These are phyloP conservation scores for Tolypocladium amazonense DNA, from an alignment of 2,329 filamentous ascomycete genomes.

Conservation along the genomic window DNA sequence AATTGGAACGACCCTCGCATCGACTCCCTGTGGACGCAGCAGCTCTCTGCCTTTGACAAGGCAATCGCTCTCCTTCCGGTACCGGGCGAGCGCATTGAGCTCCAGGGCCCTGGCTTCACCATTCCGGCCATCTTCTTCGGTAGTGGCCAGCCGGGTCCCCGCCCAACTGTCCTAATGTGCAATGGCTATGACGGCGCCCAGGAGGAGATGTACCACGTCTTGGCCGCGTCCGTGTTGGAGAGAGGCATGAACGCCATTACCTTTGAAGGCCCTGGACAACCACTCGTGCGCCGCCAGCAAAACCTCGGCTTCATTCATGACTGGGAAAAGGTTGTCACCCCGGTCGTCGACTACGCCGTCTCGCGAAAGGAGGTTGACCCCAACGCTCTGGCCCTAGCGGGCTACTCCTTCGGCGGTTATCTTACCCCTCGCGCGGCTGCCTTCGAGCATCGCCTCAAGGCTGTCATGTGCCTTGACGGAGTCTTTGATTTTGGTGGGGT, in stretches of 20 bases:
- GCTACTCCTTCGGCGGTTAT: slow-evolving; percentile 28
- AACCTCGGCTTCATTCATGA: slow-evolving; percentile 30
- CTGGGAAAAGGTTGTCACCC: slow-evolving; percentile 29
- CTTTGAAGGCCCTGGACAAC: slow-evolving; percentile 34
- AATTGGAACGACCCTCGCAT: slow-evolving; percentile 30
- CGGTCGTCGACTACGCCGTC: slow-evolving; percentile 26
- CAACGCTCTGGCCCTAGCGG: slow-evolving; percentile 21
- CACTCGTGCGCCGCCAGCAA: slow-evolving; percentile 26
- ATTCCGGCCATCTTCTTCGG: slow-evolving; percentile 25
- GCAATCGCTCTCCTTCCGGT: slow-evolving; percentile 23
- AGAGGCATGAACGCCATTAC: slow-evolving; percentile 31
- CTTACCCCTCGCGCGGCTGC: slow-evolving; percentile 28
- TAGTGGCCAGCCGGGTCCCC: slow-evolving; percentile 6
- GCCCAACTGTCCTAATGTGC: slow-evolving; percentile 29
- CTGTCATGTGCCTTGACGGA: slow-evolving; percentile 26
- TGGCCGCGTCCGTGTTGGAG: slow-evolving; percentile 21
- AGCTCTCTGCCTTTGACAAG: slow-evolving; percentile 24
- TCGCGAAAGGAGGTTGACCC: slow-evolving; percentile 16
- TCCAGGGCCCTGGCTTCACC: slow-evolving; percentile 20
- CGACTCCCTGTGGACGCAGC: slow-evolving; percentile 23
- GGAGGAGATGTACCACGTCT: slow-evolving; percentile 30
- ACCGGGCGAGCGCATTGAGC: slow-evolving; percentile 21
- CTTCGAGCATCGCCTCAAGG: slow-evolving; percentile 30
- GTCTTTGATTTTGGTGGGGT: slow-evolving; percentile 17
- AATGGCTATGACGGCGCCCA: slow-evolving; percentile 32